Base-by-base conservation (phyloP, 164 flowering plant species). In the Magnolia kwangsiensis region DNA sequence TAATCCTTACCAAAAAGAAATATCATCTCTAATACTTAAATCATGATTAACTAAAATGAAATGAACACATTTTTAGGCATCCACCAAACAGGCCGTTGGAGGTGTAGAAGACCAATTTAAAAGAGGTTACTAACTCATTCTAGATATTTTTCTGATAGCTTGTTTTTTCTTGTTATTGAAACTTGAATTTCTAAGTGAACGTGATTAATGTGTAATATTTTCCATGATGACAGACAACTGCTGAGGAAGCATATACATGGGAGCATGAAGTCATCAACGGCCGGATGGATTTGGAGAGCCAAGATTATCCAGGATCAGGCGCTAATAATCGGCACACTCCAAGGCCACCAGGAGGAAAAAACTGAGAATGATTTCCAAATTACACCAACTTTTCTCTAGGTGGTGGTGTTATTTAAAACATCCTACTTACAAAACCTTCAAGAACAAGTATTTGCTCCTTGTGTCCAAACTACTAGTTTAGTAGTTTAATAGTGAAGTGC, bases 271-370 rank as follows among this genome's bases (percentile, higher is more conserved):
- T 63, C 2, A 27, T 67, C 20, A 18, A 14, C 18, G 84, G 76
- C 67, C 82, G 87, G 76, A 83, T 85, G 87, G 82, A 74, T 8
- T 64, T 87, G 51, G 88, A 87, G 83, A 70, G 84, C 8, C 77
- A 87, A 66, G 93, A 91, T 70, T 91, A 91, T 75, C 89, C 91
- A 7, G 91, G 87, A 31, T 85, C 90, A 1, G 92, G 91, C 19
- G 91, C 95, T 19, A 91, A 91, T 58, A 81, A 85, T 83, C 88
- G 65, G n/a, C 74, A 72, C 18, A 72, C 74, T 58, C 74, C 74
- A 9, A 70, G 49, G 58, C 19, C 72, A 31, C n/a, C 71, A 13
- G 71, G 50, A 18, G 29, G 7, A 31, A 68, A 55, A 10, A 10
- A 31, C 49, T 68, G 71, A 11, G 16, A 55, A 55, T 27, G 49